phyloP scores from a whole-genome alignment of 2,329 filamentous ascomycete species.

The Trichoderma asperellum region DNA sequence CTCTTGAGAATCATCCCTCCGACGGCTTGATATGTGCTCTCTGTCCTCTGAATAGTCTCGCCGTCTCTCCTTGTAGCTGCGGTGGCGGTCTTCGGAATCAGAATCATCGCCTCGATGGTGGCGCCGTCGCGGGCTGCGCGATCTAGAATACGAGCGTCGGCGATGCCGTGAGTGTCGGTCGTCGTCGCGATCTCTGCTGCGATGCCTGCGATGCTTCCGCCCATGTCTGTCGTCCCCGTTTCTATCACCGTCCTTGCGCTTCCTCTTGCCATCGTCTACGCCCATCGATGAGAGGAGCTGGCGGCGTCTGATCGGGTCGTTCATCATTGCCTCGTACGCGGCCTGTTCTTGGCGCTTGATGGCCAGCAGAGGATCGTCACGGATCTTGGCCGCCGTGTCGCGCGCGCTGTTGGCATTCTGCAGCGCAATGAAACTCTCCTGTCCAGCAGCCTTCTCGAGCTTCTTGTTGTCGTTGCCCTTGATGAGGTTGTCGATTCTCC shows the following conservation, averaged over 20 bases:
- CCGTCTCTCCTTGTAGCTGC: constrained; percentile 16
- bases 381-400: constrained; percentile 83
- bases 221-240: constrained; percentile 41
- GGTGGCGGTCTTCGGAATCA: constrained; percentile 38
- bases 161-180: constrained; percentile 42
- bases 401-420: constrained; percentile 73
- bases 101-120: constrained; percentile 36
- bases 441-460: constrained; percentile 72
- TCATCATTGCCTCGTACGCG: constrained; percentile 79
- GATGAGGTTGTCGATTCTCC: constrained; percentile 81
- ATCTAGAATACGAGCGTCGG: constrained; percentile 53
- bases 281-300: constrained; percentile 69
- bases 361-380: constrained; percentile 87
- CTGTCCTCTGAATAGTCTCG: constrained; percentile 20
- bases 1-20: constrained; percentile 32
- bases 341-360: constrained; percentile 92
- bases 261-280: constrained; percentile 54
- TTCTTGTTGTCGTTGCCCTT: constrained; percentile 80
- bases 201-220: constrained; percentile 50
- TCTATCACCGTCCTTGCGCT: constrained; percentile 30
- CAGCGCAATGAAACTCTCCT: constrained; percentile 63
- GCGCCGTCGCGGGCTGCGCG: constrained; percentile 47
- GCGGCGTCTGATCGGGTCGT: constrained; percentile 68
- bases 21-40: constrained; percentile 33
- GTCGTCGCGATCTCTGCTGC: constrained; percentile 44